These are phyloP conservation scores for Gracilariopsis chorda DNA, from an alignment of 23 red algal genomes.

Conservation along the genomic window DNA sequence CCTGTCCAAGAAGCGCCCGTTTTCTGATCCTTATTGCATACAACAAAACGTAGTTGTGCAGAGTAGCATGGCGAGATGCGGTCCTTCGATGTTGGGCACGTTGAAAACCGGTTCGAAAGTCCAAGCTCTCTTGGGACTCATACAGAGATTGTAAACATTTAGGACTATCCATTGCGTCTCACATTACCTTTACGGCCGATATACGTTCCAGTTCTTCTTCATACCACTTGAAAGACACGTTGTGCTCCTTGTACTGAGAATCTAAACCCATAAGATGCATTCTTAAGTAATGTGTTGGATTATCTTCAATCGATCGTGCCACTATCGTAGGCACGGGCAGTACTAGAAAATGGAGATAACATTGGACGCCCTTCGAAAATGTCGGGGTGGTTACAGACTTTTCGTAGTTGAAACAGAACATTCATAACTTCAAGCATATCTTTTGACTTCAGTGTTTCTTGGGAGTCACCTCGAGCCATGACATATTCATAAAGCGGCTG, in stretches of 20 bases:
- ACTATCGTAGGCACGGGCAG: conserved; percentile 23
- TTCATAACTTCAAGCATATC: conserved; percentile 83
- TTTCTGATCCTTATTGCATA: background rate
- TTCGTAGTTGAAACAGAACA: conserved; percentile 91
- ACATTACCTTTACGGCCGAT: background rate
- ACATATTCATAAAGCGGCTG: conserved; percentile 87
- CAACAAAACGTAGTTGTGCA: background rate
- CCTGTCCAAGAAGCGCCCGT: background rate
- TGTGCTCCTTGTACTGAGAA: background rate
- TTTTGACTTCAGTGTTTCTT: conserved; percentile 47
- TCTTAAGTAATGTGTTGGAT: background rate
- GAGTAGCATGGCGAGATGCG: background rate
- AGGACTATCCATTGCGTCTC: no score
- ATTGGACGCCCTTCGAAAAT: conserved; percentile 89
- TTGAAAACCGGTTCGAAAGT: no score
- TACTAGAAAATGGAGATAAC: conserved; percentile 35
- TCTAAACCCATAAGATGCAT: background rate
- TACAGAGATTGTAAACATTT: no score
- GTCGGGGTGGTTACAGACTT: conserved; percentile 96
- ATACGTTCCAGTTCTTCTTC: background rate
- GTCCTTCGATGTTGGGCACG: background rate
- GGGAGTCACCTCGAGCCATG: conserved; percentile 50
- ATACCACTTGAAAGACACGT: background rate
- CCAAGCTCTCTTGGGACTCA: no score
- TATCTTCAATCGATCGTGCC: background rate